phyloP scores from a whole-genome alignment of 805 yeast genomes.

The Spathaspora sp. region DNA sequence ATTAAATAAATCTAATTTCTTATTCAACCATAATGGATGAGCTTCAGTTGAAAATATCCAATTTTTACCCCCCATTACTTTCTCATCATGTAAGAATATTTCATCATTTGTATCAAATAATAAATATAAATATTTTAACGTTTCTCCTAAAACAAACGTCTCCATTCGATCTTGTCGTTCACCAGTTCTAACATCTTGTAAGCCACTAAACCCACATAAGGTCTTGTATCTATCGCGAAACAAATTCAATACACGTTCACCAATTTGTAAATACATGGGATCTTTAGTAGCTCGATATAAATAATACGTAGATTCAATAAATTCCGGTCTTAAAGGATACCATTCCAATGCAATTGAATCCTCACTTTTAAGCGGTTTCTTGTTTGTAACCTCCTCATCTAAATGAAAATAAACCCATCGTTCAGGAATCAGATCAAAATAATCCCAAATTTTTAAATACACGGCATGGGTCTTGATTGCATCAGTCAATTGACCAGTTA shows the following conservation, averaged over 20 bases:
- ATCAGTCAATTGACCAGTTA: constrained; percentile 68
- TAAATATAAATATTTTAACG: constrained; percentile 76
- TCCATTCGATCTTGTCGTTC: constrained; percentile 80
- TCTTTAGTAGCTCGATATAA: constrained; percentile 81
- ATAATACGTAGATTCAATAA: constrained; percentile 83
- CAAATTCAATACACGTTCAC: constrained; percentile 58
- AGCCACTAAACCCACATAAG: constrained; percentile 79
- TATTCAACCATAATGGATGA: constrained; percentile 78
- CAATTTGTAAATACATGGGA: constrained; percentile 76
- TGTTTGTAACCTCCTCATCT: not conserved
- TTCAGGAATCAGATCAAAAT: constrained; percentile 81
- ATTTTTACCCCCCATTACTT: constrained; percentile 37
- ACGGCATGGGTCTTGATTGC: constrained; percentile 62
- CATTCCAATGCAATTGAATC: constrained; percentile 60
- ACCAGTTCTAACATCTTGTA: constrained; percentile 63
- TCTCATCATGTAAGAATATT: constrained; percentile 26
- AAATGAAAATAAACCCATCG: constrained; percentile 55
- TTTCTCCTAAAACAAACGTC: constrained; percentile 83
- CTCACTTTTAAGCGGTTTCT: constrained; percentile 3
- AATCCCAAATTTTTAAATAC: constrained; percentile 74
- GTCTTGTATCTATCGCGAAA: constrained; percentile 50
- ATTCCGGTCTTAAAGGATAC: constrained; percentile 93
- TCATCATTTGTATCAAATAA: constrained; percentile 69
- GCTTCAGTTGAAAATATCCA: constrained; percentile 82
- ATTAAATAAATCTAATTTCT: constrained; percentile 7